Percentiles rank a stretch among this genome's conserved stretches.
Evolutionary conservation across 2,329 filamentous ascomycete genomes (phyloP).

Genomic region (Colletotrichum eremochloae): DNA sequence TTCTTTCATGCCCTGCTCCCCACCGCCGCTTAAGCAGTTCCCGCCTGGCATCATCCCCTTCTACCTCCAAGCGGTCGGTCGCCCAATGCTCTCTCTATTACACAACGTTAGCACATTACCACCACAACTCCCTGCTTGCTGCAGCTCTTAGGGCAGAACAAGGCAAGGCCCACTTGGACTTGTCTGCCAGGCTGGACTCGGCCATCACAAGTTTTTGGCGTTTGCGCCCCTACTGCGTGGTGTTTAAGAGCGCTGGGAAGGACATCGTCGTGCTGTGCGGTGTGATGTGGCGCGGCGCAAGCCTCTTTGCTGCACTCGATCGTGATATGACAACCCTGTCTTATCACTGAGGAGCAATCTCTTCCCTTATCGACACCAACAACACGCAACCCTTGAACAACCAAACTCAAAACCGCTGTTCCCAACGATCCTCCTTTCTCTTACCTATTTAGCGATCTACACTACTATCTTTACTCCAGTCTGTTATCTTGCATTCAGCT

Average conservation of each 20-base stretch:
- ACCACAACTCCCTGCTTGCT: background rate
- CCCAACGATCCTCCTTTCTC: constrained; percentile 10
- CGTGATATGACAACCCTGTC: constrained; percentile 27
- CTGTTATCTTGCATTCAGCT: constrained; percentile 35
- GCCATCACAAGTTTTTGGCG: constrained; percentile 25
- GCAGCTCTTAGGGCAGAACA: constrained; percentile 19
- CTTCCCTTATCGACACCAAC: constrained; percentile 4
- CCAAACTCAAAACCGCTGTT: constrained; percentile 19
- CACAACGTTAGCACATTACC: constrained; percentile 35
- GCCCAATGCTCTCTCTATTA: constrained; percentile 35
- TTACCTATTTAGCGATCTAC: constrained; percentile 16
- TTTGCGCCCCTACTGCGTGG: background rate
- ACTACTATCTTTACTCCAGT: constrained; percentile 14
- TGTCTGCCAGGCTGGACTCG: constrained; percentile 11
- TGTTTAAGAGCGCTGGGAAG: background rate
- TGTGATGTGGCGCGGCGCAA: constrained; percentile 14
- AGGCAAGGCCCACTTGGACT: constrained; percentile 21
- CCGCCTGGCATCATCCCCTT: background rate
- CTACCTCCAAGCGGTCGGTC: constrained; percentile 17
- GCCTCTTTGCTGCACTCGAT: constrained; percentile 31
- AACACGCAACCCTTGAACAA: constrained; percentile 10
- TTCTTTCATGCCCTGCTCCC: constrained; percentile 4
- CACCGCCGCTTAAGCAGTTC: background rate
- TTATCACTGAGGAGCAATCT: constrained; percentile 18
- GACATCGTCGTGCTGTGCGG: constrained; percentile 5